These are phyloP conservation scores for Globisporangium parvum DNA, from an alignment of 352 stramenopile genomes.

Conservation along the genomic window DNA sequence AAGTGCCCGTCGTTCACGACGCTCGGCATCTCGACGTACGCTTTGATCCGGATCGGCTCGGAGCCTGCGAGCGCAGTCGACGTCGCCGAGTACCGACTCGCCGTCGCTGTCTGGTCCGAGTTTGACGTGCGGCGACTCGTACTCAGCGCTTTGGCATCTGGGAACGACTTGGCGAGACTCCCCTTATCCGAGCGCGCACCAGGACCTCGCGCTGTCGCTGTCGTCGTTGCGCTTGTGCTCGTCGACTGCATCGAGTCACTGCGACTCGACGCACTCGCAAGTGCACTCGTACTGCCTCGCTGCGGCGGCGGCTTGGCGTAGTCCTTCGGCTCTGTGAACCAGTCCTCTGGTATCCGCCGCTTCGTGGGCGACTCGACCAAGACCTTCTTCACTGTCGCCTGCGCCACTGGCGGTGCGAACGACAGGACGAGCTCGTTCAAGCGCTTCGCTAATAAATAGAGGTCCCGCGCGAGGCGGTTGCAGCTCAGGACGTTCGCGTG, in stretches of 20 bases:
- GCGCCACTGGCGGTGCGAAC: conserved; percentile 48
- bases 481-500: conserved; percentile 56
- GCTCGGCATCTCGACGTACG: conserved; percentile 42
- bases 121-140: conserved; percentile 27
- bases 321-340: conserved; percentile 49
- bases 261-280: conserved; percentile 14
- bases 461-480: conserved; percentile 53
- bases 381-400: conserved; percentile 78
- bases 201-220: too few species aligned
- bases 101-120: conserved; percentile 35
- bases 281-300: neutral
- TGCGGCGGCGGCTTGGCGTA: conserved; percentile 19
- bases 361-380: conserved; percentile 56
- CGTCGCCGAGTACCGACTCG: conserved; percentile 22
- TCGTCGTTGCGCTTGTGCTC: conserved; percentile 10
- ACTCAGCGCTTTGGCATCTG: conserved; percentile 28
- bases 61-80: conserved; percentile 20
- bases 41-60: conserved; percentile 42
- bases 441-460: conserved; percentile 49
- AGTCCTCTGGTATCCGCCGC: conserved; percentile 69
- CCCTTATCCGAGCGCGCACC: conserved; percentile 19
- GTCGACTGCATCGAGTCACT: conserved; percentile 34
- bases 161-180: conserved; percentile 37
- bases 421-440: conserved; percentile 55
- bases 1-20: conserved; percentile 60